These are phyloP conservation scores for Metarhizium anisopliae DNA, from an alignment of 2,329 filamentous ascomycete genomes.

Conservation along the genomic window DNA sequence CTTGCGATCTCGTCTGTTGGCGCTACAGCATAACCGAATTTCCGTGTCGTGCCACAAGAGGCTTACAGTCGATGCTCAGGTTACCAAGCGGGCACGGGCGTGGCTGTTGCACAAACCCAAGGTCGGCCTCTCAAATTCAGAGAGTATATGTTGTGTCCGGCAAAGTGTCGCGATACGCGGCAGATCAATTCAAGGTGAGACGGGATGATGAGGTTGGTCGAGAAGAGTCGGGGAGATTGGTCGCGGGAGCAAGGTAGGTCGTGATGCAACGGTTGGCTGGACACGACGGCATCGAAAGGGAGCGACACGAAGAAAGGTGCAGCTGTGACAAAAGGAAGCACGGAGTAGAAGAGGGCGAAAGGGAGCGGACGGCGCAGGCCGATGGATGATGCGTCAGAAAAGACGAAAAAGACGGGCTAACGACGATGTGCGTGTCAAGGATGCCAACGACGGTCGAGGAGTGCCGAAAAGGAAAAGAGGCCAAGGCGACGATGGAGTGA, in stretches of 20 bases:
- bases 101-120: neutral
- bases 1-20: neutral
- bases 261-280: neutral
- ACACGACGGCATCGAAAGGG: neutral
- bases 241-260: neutral
- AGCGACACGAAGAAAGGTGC: neutral
- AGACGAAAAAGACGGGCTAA: neutral
- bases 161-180: neutral
- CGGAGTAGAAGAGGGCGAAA: neutral
- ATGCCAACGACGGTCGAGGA: neutral
- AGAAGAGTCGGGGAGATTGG: neutral
- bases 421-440: neutral
- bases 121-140: neutral
- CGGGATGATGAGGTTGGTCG: neutral
- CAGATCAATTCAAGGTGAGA: neutral
- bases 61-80: neutral
- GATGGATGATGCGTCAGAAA: neutral
- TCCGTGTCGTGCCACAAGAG: neutral
- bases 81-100: neutral
- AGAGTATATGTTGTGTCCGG: neutral
- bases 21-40: constrained; percentile 11
- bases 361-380: neutral
- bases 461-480: neutral
- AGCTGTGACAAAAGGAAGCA: neutral
- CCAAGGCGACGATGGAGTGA: neutral